A percentile compares a stretch with the other conserved stretches of the same genome.
phyloP scores from a whole-genome alignment of 2,329 filamentous ascomycete species.

The Ustilaginoidea virens region DNA sequence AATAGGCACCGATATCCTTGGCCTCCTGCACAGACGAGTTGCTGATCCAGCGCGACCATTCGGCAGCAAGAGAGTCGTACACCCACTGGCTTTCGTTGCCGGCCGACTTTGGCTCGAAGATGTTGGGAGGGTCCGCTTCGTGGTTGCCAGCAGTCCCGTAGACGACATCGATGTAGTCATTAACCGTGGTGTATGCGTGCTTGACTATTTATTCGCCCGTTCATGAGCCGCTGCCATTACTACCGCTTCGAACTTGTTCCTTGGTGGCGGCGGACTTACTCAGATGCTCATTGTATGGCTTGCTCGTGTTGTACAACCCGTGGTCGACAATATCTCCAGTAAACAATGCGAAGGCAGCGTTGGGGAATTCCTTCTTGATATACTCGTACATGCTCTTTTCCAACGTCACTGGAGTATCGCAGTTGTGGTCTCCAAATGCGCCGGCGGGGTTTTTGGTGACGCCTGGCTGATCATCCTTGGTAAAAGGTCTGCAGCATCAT shows the following conservation, averaged over 20 bases:
- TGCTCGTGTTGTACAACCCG: conserved; percentile 27
- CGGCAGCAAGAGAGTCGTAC: conserved; percentile 29
- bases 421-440: conserved; percentile 33
- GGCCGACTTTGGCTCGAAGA: conserved; percentile 27
- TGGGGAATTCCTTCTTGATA: conserved; percentile 27
- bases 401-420: conserved; percentile 32
- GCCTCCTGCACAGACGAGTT: conserved; percentile 14
- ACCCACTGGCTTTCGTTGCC: conserved; percentile 32
- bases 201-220: conserved; percentile 17
- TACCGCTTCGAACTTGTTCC: no score
- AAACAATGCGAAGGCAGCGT: conserved; percentile 37
- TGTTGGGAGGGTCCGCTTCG: conserved; percentile 36
- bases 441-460: conserved; percentile 30
- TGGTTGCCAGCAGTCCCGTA: conserved; percentile 43
- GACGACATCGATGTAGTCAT: conserved; percentile 23
- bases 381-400: conserved; percentile 38
- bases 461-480: conserved; percentile 25
- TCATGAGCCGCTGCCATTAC: no score
- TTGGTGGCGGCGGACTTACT: no score
- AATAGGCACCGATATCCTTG: conserved; percentile 31
- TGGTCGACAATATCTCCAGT: conserved; percentile 43
- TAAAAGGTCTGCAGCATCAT: conserved; percentile 38
- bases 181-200: conserved; percentile 31
- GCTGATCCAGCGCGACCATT: conserved; percentile 34
- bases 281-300: conserved; percentile 13